Evolutionary conservation across 164 flowering plant species (phyloP), one percentile per base, ranked within the genome.

Genomic region (Houttuynia cordata): DNA sequence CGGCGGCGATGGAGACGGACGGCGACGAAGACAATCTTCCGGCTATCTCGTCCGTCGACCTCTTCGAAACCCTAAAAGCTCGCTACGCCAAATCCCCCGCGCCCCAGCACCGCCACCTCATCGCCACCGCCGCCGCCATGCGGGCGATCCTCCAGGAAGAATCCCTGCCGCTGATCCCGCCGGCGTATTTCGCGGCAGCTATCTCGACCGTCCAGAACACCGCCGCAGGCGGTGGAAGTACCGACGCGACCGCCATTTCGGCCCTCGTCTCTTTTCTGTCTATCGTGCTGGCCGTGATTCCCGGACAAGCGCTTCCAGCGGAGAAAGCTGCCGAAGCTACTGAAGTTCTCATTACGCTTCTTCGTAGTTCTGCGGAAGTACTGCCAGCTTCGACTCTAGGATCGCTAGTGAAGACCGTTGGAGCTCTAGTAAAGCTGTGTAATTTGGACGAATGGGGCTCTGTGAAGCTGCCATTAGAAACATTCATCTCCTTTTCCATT

Each of bases 41-140:
- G 1, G 10, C 25, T 1, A 7, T 19, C 18, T 13, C 18, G 1
- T 9, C 25, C 24, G 42, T 76, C 37, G 98, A 92, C 73, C 64
- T 92, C 41, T 87, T 88, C 76, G 74, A 80, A 18, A 84, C 73
- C 55, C 75, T 92, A 57, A 74, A 86, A 69, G 71, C 68, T 62
- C 96, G 98, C 8, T 92, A 87, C 77, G 65, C 76, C 62, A 76
- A 80, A 42, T 93, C 98, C 61, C 64, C 87, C n/a, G 89, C 98
- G 21, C 65, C 82, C 7, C 98, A 89, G 61, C 98, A 93, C 80
- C 85, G 86, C 69, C 97, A 93, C 69, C 94, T 93, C 61, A 70
- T 83, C 71, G 98, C 97, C 56, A 77, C 96, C 58, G 90, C 97
- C 52, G 84, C 83, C 63, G 94, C 97, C 67, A 75, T 84, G 68